Percentiles rank a stretch among this genome's conserved stretches.
These are phyloP conservation scores for Neurospora tetrasperma DNA, from an alignment of 495 filamentous ascomycete species.

Conservation along the genomic window DNA sequence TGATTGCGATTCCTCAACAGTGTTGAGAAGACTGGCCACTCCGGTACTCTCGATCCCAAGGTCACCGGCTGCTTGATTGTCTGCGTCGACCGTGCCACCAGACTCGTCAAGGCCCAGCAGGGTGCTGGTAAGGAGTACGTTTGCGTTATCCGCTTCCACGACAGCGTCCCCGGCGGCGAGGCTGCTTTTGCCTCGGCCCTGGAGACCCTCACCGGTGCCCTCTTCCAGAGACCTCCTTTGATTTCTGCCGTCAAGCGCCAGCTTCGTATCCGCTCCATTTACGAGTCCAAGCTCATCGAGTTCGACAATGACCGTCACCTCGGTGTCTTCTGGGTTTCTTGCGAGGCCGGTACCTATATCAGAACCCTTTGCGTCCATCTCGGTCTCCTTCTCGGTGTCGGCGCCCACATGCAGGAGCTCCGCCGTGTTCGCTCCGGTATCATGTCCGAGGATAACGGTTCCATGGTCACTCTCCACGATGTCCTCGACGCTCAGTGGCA, in stretches of 20 bases:
- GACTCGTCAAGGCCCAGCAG: slow-evolving; percentile 96
- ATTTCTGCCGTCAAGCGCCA: slow-evolving; percentile 98
- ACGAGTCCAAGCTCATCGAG: slow-evolving; percentile 89
- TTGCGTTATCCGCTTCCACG: slow-evolving; percentile 82
- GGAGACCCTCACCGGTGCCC: slow-evolving; percentile 87
- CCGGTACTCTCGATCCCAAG: slow-evolving; percentile 85
- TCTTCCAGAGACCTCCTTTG: slow-evolving; percentile 93
- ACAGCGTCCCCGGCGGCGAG: slow-evolving; percentile 83
- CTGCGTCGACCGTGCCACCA: slow-evolving; percentile 89
- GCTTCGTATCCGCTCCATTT: slow-evolving; percentile 90
- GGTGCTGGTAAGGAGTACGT: slow-evolving; percentile 83
- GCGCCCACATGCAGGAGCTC: slow-evolving; percentile 98
- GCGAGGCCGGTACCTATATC: slow-evolving; percentile 97
- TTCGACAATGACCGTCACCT: slow-evolving; percentile 96
- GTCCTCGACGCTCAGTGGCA: slow-evolving; percentile 91
- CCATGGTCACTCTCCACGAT: slow-evolving; percentile 89
- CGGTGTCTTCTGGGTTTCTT: slow-evolving; percentile 99
- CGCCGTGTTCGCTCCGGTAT: slow-evolving; percentile 87
- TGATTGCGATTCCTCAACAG: slow-evolving; percentile 33
- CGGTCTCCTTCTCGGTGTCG: slow-evolving; percentile 83
- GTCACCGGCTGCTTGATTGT: slow-evolving; percentile 84
- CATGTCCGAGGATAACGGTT: slow-evolving; percentile 72
- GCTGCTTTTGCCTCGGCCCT: slow-evolving; percentile 81
- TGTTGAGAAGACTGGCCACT: slow-evolving; percentile 95
- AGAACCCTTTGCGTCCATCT: slow-evolving; percentile 95